phyloP scores from a whole-genome alignment of 257 asterid genomes.

The Nicotiana noctiflora region DNA sequence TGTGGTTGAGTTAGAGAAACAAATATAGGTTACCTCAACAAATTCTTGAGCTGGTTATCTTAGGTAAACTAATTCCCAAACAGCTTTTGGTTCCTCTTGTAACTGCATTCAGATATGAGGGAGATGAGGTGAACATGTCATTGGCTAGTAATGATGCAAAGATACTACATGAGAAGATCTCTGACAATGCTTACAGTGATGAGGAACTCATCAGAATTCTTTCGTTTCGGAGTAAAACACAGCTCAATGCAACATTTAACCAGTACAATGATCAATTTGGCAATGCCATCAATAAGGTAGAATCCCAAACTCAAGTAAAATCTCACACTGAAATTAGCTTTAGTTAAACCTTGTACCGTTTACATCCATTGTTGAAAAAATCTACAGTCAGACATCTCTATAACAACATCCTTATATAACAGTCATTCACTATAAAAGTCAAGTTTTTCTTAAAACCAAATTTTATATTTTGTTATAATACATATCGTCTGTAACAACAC shows the following conservation, averaged over 20 bases:
- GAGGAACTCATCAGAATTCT: constrained; percentile 69
- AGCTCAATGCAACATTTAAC: constrained; percentile 80
- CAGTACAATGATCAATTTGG: constrained; percentile 66
- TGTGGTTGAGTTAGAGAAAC: neutral
- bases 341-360: neutral
- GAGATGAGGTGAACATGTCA: constrained; percentile 64
- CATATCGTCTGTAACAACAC: too few species aligned
- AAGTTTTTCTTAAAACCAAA: too few species aligned
- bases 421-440: too few species aligned
- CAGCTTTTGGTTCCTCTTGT: constrained; percentile 91
- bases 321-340: neutral
- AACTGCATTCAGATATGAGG: constrained; percentile 76
- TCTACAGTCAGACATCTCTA: too few species aligned
- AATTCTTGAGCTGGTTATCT: neutral
- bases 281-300: constrained; percentile 69
- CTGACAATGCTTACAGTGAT: constrained; percentile 52
- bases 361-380: neutral
- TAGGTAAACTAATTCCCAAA: constrained; percentile 8
- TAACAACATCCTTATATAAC: too few species aligned
- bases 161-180: constrained; percentile 63
- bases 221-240: constrained; percentile 81
- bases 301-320: neutral
- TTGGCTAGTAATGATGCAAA: constrained; percentile 77
- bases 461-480: too few species aligned
- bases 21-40: neutral